A percentile compares a stretch with the other conserved stretches of the same genome.
phyloP scores from a whole-genome alignment of 2,329 filamentous ascomycete genomes.

The Phyllosticta citrichinensis region DNA sequence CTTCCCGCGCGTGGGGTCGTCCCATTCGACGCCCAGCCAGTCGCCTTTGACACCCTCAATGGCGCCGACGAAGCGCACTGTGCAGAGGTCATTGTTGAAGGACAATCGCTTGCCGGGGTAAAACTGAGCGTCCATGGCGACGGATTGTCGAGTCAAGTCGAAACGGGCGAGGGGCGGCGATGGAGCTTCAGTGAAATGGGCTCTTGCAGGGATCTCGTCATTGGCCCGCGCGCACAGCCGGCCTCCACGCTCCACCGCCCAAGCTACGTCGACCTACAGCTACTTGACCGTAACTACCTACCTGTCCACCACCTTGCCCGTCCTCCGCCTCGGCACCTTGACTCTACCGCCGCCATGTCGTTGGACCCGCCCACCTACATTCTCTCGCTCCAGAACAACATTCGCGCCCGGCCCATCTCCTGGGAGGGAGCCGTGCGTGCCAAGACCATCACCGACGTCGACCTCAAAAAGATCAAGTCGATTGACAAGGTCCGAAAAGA shows the following conservation, averaged over 20 bases:
- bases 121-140: conserved; percentile 15
- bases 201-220: conserved; percentile 11
- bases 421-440: conserved; percentile 95
- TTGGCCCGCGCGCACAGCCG: conserved; percentile 4
- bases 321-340: neutral
- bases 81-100: conserved; percentile 68
- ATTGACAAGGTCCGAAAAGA: conserved; percentile 95
- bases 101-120: conserved; percentile 67
- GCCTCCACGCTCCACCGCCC: conserved; percentile 9
- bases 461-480: conserved; percentile 90
- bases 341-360: conserved; percentile 52
- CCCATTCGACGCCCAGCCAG: conserved; percentile 97
- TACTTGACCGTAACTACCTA: neutral
- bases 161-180: neutral
- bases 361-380: conserved; percentile 85
- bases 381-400: conserved; percentile 88
- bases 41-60: conserved; percentile 65
- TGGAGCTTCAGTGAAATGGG: neutral
- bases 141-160: neutral
- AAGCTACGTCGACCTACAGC: conserved; percentile 9
- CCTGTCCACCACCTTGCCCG: neutral
- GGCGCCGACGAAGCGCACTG: conserved; percentile 70
- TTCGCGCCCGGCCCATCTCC: conserved; percentile 86
- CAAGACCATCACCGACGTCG: conserved; percentile 85
- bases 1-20: conserved; percentile 76